A percentile compares a stretch with the other conserved stretches of the same genome.
Evolutionary conservation across 345 rosid species (phyloP).

Genomic region (Eucalyptus albens): DNA sequence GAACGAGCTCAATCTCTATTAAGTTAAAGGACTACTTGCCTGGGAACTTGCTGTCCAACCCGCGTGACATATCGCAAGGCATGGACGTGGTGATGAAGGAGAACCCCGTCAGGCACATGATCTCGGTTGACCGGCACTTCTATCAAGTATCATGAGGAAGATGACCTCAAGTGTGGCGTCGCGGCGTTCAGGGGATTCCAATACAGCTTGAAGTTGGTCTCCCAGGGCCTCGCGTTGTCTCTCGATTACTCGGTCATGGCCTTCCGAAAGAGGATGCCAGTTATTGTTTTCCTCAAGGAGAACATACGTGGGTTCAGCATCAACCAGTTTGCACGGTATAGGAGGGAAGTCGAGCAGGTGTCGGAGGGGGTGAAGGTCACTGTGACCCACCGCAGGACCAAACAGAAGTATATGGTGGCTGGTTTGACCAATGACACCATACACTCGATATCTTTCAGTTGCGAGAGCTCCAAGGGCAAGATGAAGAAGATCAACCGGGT

Average conservation of each 20-base stretch:
- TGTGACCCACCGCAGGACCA: neutral
- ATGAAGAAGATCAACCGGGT: neutral
- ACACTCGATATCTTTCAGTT: neutral
- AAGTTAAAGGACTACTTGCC: constrained; percentile 47
- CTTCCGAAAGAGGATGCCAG: neutral
- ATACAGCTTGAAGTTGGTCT: neutral
- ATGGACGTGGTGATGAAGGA: constrained; percentile 89
- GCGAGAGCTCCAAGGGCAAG: neutral
- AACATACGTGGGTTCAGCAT: neutral
- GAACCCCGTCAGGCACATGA: constrained; percentile 44
- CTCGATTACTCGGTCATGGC: neutral
- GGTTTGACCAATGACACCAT: neutral
- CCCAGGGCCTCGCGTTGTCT: neutral
- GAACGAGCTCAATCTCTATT: constrained; percentile 34
- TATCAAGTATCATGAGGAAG: neutral
- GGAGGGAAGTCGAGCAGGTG: neutral
- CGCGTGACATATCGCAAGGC: constrained; percentile 64
- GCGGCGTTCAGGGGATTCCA: neutral
- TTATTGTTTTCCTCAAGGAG: neutral
- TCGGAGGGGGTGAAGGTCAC: neutral
- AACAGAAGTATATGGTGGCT: neutral
- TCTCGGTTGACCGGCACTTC: constrained; percentile 44
- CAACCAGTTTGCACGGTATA: neutral
- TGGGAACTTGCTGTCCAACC: constrained; percentile 11
- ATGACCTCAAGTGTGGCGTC: neutral